Evolutionary conservation across 108 stramenopile genomes (phyloP).

Genomic region (Chaetoceros tenuissimus): DNA sequence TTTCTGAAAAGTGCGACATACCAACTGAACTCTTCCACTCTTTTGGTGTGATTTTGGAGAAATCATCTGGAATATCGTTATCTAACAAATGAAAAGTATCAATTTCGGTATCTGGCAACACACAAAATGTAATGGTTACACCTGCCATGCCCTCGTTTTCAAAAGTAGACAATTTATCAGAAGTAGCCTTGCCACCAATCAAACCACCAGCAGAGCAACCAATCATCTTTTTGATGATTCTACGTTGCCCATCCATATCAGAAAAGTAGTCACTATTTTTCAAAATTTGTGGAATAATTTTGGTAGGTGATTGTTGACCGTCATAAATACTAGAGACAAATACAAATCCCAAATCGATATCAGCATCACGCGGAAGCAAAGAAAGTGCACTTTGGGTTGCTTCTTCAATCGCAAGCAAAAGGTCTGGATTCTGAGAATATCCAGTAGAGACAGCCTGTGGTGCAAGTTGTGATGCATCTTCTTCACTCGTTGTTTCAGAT

Average conservation of each 20-base stretch:
- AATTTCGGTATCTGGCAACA: conserved; percentile 59
- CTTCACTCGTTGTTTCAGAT: too few relatives aligned
- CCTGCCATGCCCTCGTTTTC: conserved; percentile 69
- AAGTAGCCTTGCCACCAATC: conserved; percentile 21
- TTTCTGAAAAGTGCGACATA: conserved; percentile 8
- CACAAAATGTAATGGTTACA: conserved; percentile 43
- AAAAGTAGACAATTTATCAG: conserved; percentile 7
- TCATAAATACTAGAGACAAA: conserved; percentile 57
- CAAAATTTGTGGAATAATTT: conserved; percentile 39
- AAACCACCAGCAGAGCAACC: conserved; percentile 68
- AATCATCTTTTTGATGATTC: conserved; percentile 44
- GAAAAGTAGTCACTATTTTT: too few relatives aligned
- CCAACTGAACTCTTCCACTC: conserved; percentile 39
- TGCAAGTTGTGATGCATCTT: neutral
- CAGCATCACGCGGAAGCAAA: conserved; percentile 28
- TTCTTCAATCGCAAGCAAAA: conserved; percentile 46
- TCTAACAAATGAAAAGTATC: conserved; percentile 50
- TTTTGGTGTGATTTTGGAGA: conserved; percentile 13
- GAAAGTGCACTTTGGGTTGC: conserved; percentile 40
- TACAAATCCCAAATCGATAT: conserved; percentile 55
- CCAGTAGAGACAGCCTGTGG: conserved; percentile 67
- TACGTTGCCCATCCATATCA: conserved; percentile 12
- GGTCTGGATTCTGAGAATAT: conserved; percentile 42
- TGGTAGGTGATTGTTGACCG: conserved; percentile 24
- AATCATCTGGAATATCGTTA: conserved; percentile 60